Base-by-base conservation (phyloP, 2,329 filamentous ascomycete species). In the Scytalidium sp. region DNA sequence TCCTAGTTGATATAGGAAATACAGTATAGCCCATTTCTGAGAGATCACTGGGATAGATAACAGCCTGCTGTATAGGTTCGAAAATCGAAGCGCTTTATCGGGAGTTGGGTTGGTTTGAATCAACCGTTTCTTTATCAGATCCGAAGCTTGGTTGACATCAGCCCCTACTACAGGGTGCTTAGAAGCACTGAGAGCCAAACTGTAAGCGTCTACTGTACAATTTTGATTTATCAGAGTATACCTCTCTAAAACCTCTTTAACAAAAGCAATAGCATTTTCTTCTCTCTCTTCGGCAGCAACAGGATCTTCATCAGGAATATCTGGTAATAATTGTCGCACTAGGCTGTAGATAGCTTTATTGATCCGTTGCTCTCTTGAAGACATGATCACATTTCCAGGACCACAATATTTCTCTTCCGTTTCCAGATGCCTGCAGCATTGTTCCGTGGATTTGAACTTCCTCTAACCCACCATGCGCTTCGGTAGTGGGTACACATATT, bases 21-120 rank as follows among this genome's bases (percentile, higher is more conserved):
- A 95, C 19, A 99, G 77, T 57, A 99, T 97, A 3, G 88, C 90
- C 91, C 92, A 97, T 79, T 99, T 99, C 69, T 96, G 88, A 62
- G 89, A 88, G 41, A 99, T 78, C 5, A 97, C 92, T 0, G 92
- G 92, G 57, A 97, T 84, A n/a, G 90, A 88, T 21, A 97, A 76
- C 17, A 99, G 80, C 50, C 90, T 82, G 27, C 90, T 90, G 70
- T 97, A 96, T 22, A 99, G 80, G 64, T 96, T 95, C 20, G 90
- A 87, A 70, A 97, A 96, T 54, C 86, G 82, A 19, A 93, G 77
- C 3, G 92, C 90, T 68, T 92, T 81, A 60, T 82, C 83, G 19
- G 76, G 88, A 56, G 80, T 87, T 42, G 81, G 81, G 63, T 90
- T 89, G 58, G 85, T 87, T 60, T 88, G 83, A 50, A 95, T 82